A percentile compares a stretch with the other conserved stretches of the same genome.
Evolutionary conservation across 164 flowering plant species (phyloP).

Genomic region (Liquidambar formosana): DNA sequence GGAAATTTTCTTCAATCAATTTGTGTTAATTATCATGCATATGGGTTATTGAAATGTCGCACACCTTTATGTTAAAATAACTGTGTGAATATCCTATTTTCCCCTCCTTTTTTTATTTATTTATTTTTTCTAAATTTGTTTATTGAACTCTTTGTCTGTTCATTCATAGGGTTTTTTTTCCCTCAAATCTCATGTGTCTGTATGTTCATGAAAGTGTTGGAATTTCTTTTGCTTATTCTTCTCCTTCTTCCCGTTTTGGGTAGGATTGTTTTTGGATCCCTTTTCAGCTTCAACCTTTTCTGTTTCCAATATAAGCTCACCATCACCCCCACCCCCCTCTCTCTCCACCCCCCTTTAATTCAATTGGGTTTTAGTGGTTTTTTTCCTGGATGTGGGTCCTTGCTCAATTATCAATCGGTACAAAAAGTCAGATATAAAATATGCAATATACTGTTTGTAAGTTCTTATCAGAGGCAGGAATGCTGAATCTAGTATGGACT

Average conservation of each 20-base stretch:
- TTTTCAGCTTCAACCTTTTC: too few species aligned
- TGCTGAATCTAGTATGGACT: not conserved
- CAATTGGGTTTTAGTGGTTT: not conserved
- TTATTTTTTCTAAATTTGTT: not conserved
- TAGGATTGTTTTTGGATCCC: too few species aligned
- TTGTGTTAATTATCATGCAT: not conserved
- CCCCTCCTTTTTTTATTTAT: not conserved
- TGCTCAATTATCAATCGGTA: not conserved
- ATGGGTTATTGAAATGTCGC: not conserved
- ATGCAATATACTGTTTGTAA: not conserved
- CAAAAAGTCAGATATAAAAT: not conserved
- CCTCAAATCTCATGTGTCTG: too few species aligned
- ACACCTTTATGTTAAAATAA: not conserved
- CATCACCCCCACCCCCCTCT: not conserved
- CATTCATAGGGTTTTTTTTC: too few species aligned
- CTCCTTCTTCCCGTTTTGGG: too few species aligned
- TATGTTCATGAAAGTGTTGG: too few species aligned
- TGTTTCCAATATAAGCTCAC: too few species aligned
- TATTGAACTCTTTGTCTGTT: not conserved
- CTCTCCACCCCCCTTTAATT: not conserved
- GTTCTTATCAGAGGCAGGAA: not conserved
- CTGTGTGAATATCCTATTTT: not conserved
- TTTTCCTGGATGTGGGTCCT: slow-evolving; percentile 8
- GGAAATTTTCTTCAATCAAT: not conserved
- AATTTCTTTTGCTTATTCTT: too few species aligned